phyloP scores from a whole-genome alignment of 1,284 basidiomycete species.

The Acaromyces ingoldii region DNA sequence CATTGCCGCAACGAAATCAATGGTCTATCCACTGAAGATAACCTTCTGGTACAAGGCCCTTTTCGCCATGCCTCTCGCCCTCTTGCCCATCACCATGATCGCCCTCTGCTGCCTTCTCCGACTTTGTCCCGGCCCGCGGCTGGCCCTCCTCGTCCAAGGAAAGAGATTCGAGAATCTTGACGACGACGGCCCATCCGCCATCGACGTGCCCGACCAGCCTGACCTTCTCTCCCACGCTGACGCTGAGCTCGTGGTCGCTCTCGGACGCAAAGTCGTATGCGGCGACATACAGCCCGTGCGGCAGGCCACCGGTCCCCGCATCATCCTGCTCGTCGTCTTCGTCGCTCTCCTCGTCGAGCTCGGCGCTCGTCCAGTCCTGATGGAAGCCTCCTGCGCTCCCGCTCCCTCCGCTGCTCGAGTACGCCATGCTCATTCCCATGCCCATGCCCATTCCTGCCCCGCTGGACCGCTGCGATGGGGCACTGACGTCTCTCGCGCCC shows the following conservation, averaged over 20 bases:
- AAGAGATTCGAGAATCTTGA: neutral
- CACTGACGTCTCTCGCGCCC: slow-evolving; percentile 8
- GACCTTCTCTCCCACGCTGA: slow-evolving; percentile 9
- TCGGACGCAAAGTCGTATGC: slow-evolving; percentile 20
- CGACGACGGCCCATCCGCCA: slow-evolving; percentile 22
- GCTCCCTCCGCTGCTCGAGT: neutral
- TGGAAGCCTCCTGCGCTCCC: neutral
- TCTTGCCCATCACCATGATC: neutral
- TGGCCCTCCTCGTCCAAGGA: neutral
- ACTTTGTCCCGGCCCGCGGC: neutral
- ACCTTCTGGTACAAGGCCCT: slow-evolving; percentile 7
- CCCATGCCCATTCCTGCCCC: neutral
- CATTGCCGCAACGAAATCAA: too few relatives aligned
- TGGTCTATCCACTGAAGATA: slow-evolving; percentile 8
- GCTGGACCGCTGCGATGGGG: neutral
- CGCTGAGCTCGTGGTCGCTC: slow-evolving; percentile 14
- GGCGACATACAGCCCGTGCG: slow-evolving; percentile 12
- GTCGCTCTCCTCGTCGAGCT: slow-evolving; percentile 6
- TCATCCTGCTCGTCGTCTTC: slow-evolving; percentile 9
- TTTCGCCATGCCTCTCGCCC: neutral
- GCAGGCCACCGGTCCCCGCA: neutral
- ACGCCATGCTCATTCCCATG: neutral
- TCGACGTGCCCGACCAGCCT: slow-evolving; percentile 16
- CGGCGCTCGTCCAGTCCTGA: neutral
- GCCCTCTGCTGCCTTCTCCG: neutral